Conservation (phyloP, 2,329 filamentous ascomycete genomes). For the Pseudogymnoascus sp. region DNA sequence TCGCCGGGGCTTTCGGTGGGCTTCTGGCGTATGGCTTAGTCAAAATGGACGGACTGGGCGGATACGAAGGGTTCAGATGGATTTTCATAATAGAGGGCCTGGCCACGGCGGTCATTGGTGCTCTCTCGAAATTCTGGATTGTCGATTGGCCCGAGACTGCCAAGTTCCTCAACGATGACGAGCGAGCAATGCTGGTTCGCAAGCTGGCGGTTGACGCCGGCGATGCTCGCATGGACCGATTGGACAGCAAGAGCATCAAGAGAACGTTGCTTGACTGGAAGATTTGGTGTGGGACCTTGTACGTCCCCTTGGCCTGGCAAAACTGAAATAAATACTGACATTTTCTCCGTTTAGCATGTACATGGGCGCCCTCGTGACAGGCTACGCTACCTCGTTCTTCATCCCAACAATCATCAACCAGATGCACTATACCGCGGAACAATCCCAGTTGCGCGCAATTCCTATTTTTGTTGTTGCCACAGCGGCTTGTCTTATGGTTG, state of each 20-base stretch:
- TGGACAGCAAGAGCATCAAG: slow-evolving; percentile 20
- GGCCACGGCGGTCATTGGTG: slow-evolving; percentile 28
- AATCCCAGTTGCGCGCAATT: slow-evolving; percentile 32
- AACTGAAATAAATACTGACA: background rate
- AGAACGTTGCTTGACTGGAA: slow-evolving; percentile 33
- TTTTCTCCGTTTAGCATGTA: slow-evolving; percentile 14
- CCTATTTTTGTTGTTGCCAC: slow-evolving; percentile 30
- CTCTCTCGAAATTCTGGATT: slow-evolving; percentile 35
- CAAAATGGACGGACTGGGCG: slow-evolving; percentile 35
- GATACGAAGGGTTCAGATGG: slow-evolving; percentile 41
- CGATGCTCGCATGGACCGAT: slow-evolving; percentile 25
- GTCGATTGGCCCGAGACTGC: slow-evolving; percentile 41
- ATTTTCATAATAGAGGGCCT: slow-evolving; percentile 38
- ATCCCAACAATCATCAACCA: slow-evolving; percentile 35
- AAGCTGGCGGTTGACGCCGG: slow-evolving; percentile 28
- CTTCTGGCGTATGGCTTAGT: slow-evolving; percentile 41
- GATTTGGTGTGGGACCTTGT: slow-evolving; percentile 29
- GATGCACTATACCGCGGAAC: slow-evolving; percentile 29
- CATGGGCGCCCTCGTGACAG: slow-evolving; percentile 27
- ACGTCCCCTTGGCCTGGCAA: background rate
- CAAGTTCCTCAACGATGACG: slow-evolving; percentile 36
- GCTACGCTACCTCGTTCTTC: slow-evolving; percentile 32
- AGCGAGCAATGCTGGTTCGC: slow-evolving; percentile 30
- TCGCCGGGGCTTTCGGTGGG: slow-evolving; percentile 38
- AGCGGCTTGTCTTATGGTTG: slow-evolving; percentile 25